Evolutionary conservation across 345 rosid genomes (phyloP).

Genomic region (Laguncularia racemosa): DNA sequence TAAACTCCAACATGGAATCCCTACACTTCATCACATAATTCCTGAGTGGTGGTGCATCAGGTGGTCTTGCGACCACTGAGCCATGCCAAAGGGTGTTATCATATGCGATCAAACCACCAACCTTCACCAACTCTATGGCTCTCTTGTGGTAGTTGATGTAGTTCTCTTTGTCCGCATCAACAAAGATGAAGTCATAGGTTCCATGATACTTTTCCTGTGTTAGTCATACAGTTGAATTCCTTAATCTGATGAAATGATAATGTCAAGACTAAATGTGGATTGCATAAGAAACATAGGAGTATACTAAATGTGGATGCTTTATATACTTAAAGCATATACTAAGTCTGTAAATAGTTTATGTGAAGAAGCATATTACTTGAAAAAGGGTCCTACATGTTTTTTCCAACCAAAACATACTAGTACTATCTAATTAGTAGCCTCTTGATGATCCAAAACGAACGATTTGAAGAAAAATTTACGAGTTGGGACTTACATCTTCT

Average conservation of each 20-base stretch:
- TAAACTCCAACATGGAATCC: conserved; percentile 86
- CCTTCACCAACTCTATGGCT: conserved; percentile 69
- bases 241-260: not conserved
- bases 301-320: no score
- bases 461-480: no score
- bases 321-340: no score
- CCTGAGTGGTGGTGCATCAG: conserved; percentile 65
- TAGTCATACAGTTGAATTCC: conserved; percentile 1
- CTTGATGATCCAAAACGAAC: no score
- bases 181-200: conserved; percentile 76
- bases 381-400: no score
- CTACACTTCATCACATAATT: conserved; percentile 83
- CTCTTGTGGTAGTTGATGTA: conserved; percentile 87
- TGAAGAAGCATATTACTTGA: no score
- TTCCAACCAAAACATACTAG: no score
- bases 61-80: conserved; percentile 79
- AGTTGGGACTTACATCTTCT: conserved; percentile 46
- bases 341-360: no score
- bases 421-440: not conserved
- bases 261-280: no score
- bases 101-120: conserved; percentile 91
- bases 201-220: conserved; percentile 73
- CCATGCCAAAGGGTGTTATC: conserved; percentile 99
- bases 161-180: conserved; percentile 98
- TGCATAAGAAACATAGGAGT: no score